Percentiles rank a stretch among this genome's conserved stretches.
phyloP scores from a whole-genome alignment of 2,329 filamentous ascomycete species.

The Daldinia sp. region DNA sequence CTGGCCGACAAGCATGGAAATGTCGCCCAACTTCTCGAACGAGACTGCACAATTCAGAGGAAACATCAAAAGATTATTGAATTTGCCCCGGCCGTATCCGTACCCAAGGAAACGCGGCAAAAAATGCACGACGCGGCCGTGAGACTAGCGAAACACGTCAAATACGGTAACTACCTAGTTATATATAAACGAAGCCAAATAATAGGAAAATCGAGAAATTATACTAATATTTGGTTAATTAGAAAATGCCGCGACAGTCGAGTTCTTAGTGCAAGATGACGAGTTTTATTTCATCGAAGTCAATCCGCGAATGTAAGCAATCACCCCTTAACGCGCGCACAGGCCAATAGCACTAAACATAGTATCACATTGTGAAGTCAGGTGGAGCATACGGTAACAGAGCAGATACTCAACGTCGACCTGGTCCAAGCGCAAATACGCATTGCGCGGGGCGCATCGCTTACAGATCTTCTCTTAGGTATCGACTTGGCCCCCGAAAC shows the following conservation, averaged over 20 bases:
- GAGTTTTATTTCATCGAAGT: conserved; percentile 1
- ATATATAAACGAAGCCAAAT: too few species aligned
- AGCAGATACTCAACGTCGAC: not conserved
- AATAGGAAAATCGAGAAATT: too few species aligned
- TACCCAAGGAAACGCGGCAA: not conserved
- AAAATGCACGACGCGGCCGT: not conserved
- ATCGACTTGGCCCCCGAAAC: not conserved
- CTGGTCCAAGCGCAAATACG: not conserved
- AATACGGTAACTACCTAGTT: too few species aligned
- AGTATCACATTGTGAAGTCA: not conserved
- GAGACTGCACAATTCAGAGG: not conserved
- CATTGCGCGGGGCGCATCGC: not conserved
- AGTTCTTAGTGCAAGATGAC: not conserved
- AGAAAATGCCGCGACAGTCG: not conserved
- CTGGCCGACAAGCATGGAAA: not conserved
- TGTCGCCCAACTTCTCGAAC: not conserved
- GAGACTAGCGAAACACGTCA: not conserved
- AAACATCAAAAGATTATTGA: not conserved
- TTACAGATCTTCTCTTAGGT: not conserved
- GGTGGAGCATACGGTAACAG: not conserved
- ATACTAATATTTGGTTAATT: not conserved
- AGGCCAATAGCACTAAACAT: not conserved
- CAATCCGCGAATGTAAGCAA: not conserved
- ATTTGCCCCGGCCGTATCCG: not conserved
- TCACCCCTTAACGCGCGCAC: not conserved